Evolutionary conservation across 345 rosid genomes (phyloP).

Genomic region (Punica granatum): DNA sequence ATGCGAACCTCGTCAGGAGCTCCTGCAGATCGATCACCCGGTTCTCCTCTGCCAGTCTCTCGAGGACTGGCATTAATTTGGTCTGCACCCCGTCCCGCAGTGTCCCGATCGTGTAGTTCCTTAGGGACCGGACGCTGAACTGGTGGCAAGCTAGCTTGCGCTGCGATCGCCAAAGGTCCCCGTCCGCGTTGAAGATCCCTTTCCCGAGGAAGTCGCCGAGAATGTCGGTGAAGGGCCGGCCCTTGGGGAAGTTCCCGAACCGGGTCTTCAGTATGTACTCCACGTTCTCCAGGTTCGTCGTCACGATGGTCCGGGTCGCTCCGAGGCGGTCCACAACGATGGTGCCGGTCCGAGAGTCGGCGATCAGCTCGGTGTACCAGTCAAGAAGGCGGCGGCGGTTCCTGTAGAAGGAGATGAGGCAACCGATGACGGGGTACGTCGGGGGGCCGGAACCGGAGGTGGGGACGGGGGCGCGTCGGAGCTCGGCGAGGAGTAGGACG

Average conservation of each 20-base stretch:
- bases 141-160: slow-evolving; percentile 13
- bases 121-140: slow-evolving; percentile 7
- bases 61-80: slow-evolving; percentile 8
- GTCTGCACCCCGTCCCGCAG: slow-evolving; percentile 1
- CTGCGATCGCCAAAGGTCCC: slow-evolving; percentile 12
- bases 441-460: slow-evolving; percentile 21
- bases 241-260: slow-evolving; percentile 14
- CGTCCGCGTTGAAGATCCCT: slow-evolving; percentile 12
- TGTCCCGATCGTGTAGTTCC: slow-evolving; percentile 1
- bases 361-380: slow-evolving; percentile 66
- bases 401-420: slow-evolving; percentile 51
- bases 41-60: background rate
- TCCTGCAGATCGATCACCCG: slow-evolving; percentile 12
- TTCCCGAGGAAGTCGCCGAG: slow-evolving; percentile 13
- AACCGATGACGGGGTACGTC: slow-evolving; percentile 55
- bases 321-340: slow-evolving; percentile 51
- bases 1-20: slow-evolving; percentile 10
- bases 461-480: slow-evolving; percentile 2
- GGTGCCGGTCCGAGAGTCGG: slow-evolving; percentile 41
- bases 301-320: slow-evolving; percentile 50
- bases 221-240: slow-evolving; percentile 6
- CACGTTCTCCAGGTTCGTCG: slow-evolving; percentile 13
- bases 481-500: background rate
- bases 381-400: slow-evolving; percentile 56
- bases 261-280: slow-evolving; percentile 13